These are phyloP conservation scores for Polygonum maritimum DNA, from an alignment of 148 eudicot species.

Conservation along the genomic window DNA sequence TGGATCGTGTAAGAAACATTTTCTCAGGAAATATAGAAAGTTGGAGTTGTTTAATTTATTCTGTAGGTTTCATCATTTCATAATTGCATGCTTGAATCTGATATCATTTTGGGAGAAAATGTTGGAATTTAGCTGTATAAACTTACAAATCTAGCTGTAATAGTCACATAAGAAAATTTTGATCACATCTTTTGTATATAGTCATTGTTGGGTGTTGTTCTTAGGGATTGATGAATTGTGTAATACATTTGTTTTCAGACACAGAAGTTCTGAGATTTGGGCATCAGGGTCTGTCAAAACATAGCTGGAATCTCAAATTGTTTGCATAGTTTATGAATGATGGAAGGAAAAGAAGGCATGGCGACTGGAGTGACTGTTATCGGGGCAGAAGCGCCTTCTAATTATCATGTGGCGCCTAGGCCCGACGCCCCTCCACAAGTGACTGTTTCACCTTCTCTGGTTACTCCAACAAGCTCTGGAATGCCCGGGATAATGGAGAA, in stretches of 20 bases:
- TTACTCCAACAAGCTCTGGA: slow-evolving; percentile 17
- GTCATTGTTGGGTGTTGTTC: neutral
- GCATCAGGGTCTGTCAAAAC: neutral
- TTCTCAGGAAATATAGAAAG: neutral
- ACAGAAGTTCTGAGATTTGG: neutral
- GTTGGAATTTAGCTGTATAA: neutral
- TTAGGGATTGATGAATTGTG: neutral
- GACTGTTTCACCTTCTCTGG: slow-evolving; percentile 17
- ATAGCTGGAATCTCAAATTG: neutral
- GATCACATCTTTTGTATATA: neutral
- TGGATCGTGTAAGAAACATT: no score
- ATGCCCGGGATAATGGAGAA: slow-evolving; percentile 29
- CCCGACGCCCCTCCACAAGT: slow-evolving; percentile 24
- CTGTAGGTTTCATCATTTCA: neutral
- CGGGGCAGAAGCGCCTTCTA: slow-evolving; percentile 46
- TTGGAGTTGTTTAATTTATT: neutral
- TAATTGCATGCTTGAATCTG: neutral
- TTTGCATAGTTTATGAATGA: slow-evolving; percentile 24
- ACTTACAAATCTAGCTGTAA: neutral
- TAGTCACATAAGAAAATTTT: neutral
- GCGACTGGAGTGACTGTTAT: slow-evolving; percentile 42
- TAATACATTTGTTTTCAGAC: neutral
- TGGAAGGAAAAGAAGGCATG: slow-evolving; percentile 35
- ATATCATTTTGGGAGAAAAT: neutral
- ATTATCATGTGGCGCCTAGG: slow-evolving; percentile 47